These are phyloP conservation scores for Hamamelis virginiana DNA, from an alignment of 164 flowering plant species.

Conservation along the genomic window DNA sequence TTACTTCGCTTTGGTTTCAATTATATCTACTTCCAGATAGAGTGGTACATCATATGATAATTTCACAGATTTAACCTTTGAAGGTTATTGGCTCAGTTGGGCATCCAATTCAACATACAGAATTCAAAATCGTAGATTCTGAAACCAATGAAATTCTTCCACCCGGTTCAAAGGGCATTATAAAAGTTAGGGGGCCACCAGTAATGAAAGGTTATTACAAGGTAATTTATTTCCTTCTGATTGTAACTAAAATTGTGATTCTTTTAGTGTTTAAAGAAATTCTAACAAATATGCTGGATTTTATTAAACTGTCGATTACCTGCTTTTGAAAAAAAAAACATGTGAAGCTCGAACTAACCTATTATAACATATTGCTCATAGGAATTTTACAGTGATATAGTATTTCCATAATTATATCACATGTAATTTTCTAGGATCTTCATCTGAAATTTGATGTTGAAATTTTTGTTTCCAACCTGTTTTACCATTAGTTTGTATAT, in stretches of 20 bases:
- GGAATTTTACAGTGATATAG: not conserved
- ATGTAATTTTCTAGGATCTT: not conserved
- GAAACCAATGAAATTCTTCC: conserved; percentile 70
- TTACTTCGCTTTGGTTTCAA: not conserved
- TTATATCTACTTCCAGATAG: not conserved
- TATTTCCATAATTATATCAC: not conserved
- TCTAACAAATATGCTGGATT: not conserved
- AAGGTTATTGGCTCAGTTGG: conserved; percentile 95
- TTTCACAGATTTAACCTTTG: conserved; percentile 32
- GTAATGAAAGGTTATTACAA: conserved; percentile 96
- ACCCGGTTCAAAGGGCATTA: conserved; percentile 71
- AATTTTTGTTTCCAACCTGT: not conserved
- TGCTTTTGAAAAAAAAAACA: no score
- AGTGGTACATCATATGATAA: conserved; percentile 28
- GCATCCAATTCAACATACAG: conserved; percentile 69
- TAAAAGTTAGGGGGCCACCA: conserved; percentile 83
- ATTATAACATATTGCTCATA: not conserved
- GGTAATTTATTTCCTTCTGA: conserved; percentile 34
- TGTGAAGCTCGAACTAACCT: no score
- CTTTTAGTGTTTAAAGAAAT: not conserved
- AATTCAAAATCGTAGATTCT: conserved; percentile 70
- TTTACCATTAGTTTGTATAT: not conserved
- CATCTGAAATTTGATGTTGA: not conserved
- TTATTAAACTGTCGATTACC: no score
- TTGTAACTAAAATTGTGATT: not conserved